These are phyloP conservation scores for Friedmanniomyces endolithicus DNA, from an alignment of 495 filamentous ascomycete species.

Conservation along the genomic window DNA sequence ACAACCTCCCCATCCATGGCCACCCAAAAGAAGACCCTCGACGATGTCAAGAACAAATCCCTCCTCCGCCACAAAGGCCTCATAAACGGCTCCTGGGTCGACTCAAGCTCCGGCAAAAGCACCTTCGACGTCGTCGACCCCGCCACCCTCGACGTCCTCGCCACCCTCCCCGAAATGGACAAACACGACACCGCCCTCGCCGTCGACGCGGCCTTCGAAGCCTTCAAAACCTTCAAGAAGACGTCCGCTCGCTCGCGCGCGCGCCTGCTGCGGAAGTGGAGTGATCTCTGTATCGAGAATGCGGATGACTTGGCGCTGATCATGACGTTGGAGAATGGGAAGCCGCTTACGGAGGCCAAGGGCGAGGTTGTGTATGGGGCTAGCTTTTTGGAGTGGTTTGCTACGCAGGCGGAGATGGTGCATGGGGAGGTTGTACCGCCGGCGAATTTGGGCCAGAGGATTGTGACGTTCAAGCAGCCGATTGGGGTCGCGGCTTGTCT, in stretches of 20 bases:
- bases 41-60: constrained; percentile 12
- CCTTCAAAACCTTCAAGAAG: constrained; percentile 9
- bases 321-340: constrained; percentile 23
- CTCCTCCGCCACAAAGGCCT: constrained; percentile 8
- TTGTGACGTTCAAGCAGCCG: constrained; percentile 23
- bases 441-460: constrained; percentile 16
- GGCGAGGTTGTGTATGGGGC: constrained; percentile 23
- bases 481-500: constrained; percentile 17
- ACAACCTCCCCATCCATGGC: background rate
- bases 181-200: constrained; percentile 7
- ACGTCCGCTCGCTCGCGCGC: constrained; percentile 14
- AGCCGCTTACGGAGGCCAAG: constrained; percentile 19
- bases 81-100: constrained; percentile 17
- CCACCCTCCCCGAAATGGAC: constrained; percentile 13
- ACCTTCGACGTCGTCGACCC: constrained; percentile 19
- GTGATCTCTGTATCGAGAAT: constrained; percentile 15
- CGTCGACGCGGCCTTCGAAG: constrained; percentile 6
- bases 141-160: constrained; percentile 13
- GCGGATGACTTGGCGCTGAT: constrained; percentile 24
- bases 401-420: constrained; percentile 16
- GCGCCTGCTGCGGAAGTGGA: constrained; percentile 18
- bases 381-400: constrained; percentile 22
- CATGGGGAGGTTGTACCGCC: constrained; percentile 19
- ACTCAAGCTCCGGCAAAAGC: background rate
- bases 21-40: constrained; percentile 9